phyloP scores from a whole-genome alignment of 2,329 filamentous ascomycete species.

The Ophiosphaerella korrae region DNA sequence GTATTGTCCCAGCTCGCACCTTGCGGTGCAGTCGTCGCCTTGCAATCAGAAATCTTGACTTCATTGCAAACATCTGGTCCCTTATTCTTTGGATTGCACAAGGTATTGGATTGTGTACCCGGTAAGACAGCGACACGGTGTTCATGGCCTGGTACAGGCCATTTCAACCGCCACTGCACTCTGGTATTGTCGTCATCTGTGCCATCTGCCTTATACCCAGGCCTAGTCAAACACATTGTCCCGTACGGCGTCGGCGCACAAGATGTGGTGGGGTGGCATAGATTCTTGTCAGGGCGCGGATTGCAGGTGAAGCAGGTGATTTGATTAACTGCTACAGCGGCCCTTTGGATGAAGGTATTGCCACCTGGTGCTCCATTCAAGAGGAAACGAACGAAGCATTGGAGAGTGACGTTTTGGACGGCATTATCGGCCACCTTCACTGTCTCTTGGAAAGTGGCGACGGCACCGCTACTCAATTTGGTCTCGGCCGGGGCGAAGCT shows the following conservation, averaged over 20 bases:
- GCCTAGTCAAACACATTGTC: background rate
- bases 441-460: background rate
- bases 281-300: background rate
- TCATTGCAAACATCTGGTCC: background rate
- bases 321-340: background rate
- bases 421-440: background rate
- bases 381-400: background rate
- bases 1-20: no score
- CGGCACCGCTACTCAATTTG: background rate
- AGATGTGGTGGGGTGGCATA: background rate
- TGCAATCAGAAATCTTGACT: background rate
- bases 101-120: background rate
- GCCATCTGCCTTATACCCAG: background rate
- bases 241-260: background rate
- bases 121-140: background rate
- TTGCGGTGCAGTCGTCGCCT: background rate
- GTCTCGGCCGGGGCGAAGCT: background rate
- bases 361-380: background rate
- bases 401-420: background rate
- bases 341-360: background rate
- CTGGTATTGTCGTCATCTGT: background rate
- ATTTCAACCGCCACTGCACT: background rate
- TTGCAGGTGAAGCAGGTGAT: background rate
- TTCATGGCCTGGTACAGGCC: background rate
- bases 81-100: background rate